A percentile compares a stretch with the other conserved stretches of the same genome.
These are phyloP conservation scores for Wickerhamiella siamensis DNA, from an alignment of 805 yeast genomes.

Conservation along the genomic window DNA sequence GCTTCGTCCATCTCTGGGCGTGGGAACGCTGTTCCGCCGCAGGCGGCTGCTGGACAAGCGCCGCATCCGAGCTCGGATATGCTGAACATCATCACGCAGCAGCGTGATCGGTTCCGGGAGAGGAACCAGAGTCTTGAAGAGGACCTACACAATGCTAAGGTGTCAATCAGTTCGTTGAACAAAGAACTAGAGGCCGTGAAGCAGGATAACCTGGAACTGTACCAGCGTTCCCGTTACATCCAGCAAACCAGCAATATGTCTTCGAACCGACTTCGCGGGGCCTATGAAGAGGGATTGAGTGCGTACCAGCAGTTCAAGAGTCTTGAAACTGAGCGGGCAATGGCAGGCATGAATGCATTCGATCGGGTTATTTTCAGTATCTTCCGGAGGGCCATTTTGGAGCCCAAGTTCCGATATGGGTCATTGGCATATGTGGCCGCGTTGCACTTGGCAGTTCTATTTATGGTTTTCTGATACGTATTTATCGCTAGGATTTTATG, in stretches of 20 bases:
- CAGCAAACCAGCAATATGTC: conserved; percentile 6
- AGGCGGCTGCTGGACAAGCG: conserved; percentile 9
- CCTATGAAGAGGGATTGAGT: conserved; percentile 64
- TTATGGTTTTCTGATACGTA: background rate
- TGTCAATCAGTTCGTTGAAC: conserved; percentile 43
- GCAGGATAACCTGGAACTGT: conserved; percentile 61
- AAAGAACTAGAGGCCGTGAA: conserved; percentile 50
- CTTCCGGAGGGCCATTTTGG: conserved; percentile 22
- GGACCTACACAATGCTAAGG: conserved; percentile 47
- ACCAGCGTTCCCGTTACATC: conserved; percentile 42
- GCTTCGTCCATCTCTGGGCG: conserved; percentile 18
- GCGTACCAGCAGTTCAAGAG: conserved; percentile 74
- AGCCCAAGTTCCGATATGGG: conserved; percentile 8
- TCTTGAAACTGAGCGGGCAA: conserved; percentile 60
- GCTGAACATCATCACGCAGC: conserved; percentile 80
- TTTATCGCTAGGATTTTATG: background rate
- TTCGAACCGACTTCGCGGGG: conserved; percentile 38
- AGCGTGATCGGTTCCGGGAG: conserved; percentile 83
- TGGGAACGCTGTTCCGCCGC: conserved; percentile 6
- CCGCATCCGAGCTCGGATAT: conserved; percentile 26
- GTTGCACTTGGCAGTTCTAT: background rate
- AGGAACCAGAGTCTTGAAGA: conserved; percentile 73
- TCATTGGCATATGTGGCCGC: background rate
- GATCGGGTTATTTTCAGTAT: conserved; percentile 47
- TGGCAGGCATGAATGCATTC: conserved; percentile 55